Evolutionary conservation across 1,284 basidiomycete species (phyloP).

Genomic region (Grifola frondosa): DNA sequence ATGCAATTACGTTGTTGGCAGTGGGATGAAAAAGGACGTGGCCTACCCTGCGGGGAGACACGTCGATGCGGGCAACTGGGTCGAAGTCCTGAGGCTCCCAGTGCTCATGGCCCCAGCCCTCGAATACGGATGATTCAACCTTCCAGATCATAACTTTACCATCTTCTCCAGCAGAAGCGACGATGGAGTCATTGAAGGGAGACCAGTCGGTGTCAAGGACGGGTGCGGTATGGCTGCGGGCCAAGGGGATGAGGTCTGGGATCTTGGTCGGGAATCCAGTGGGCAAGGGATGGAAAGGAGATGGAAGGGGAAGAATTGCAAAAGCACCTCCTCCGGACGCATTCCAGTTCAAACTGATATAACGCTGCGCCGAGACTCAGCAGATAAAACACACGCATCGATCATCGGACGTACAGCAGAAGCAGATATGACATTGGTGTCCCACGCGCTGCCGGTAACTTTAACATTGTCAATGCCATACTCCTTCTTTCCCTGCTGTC

Average conservation of each 20-base stretch:
- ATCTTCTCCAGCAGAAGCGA: conserved; percentile 92
- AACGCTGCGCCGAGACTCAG: conserved; percentile 58
- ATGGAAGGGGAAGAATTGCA: conserved; percentile 84
- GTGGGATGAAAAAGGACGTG: conserved; percentile 96
- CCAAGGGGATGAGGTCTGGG: conserved; percentile 91
- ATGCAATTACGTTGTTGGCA: conserved; percentile 84
- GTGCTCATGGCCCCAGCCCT: conserved; percentile 84
- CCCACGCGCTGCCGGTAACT: conserved; percentile 88
- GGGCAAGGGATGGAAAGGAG: conserved; percentile 61
- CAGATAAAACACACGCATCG: too few species aligned
- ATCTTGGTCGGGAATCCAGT: conserved; percentile 73
- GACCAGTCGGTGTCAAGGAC: conserved; percentile 98
- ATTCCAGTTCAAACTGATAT: conserved; percentile 94
- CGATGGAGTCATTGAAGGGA: conserved; percentile 88
- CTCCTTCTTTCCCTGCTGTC: conserved; percentile 82
- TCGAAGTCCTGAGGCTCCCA: conserved; percentile 85
- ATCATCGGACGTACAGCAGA: conserved; percentile 59
- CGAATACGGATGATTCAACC: conserved; percentile 69
- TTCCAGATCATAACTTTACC: conserved; percentile 92
- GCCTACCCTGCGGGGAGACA: conserved; percentile 83
- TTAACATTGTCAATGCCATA: conserved; percentile 89
- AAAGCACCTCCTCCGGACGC: conserved; percentile 96
- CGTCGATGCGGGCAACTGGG: conserved; percentile 75
- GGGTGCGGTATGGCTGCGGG: conserved; percentile 80
- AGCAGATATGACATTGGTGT: conserved; percentile 92